These are phyloP conservation scores for Bruguiera sexangula DNA, from an alignment of 345 rosid species.

Conservation along the genomic window DNA sequence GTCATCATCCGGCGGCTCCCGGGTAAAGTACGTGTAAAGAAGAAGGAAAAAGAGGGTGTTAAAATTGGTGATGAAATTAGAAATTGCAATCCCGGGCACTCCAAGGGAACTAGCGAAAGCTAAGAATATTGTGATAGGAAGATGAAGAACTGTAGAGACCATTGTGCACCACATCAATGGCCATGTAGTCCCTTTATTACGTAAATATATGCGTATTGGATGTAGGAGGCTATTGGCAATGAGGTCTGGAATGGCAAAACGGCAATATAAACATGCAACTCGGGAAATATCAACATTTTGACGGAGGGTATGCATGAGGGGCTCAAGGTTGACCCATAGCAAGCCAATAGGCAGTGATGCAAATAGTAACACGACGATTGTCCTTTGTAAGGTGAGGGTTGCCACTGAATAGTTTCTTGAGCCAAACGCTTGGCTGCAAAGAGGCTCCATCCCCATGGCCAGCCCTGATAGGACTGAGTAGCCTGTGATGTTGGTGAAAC, in stretches of 20 bases:
- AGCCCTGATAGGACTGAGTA: slow-evolving; percentile 85
- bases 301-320: slow-evolving; percentile 58
- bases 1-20: background rate
- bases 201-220: slow-evolving; percentile 78
- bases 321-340: slow-evolving; percentile 67
- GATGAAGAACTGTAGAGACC: slow-evolving; percentile 53
- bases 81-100: slow-evolving; percentile 68
- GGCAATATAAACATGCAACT: slow-evolving; percentile 70
- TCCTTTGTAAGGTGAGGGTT: slow-evolving; percentile 49
- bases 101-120: slow-evolving; percentile 58
- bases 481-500: slow-evolving; percentile 92
- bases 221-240: slow-evolving; percentile 70
- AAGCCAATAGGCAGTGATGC: slow-evolving; percentile 62
- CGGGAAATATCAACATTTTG: slow-evolving; percentile 60
- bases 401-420: slow-evolving; percentile 56
- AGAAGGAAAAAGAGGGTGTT: slow-evolving; percentile 54
- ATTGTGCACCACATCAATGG: slow-evolving; percentile 78
- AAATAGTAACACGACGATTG: slow-evolving; percentile 55
- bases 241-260: slow-evolving; percentile 72
- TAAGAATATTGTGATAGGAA: slow-evolving; percentile 53
- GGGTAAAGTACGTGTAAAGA: slow-evolving; percentile 40
- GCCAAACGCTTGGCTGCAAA: slow-evolving; percentile 86
- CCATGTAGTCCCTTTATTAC: slow-evolving; percentile 83
- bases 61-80: slow-evolving; percentile 60
- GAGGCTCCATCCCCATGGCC: slow-evolving; percentile 89